A percentile compares a stretch with the other conserved stretches of the same genome.
Evolutionary conservation across 371 early-diverging fungal species (phyloP).

Genomic region (Apophysomyces trapeziformis): DNA sequence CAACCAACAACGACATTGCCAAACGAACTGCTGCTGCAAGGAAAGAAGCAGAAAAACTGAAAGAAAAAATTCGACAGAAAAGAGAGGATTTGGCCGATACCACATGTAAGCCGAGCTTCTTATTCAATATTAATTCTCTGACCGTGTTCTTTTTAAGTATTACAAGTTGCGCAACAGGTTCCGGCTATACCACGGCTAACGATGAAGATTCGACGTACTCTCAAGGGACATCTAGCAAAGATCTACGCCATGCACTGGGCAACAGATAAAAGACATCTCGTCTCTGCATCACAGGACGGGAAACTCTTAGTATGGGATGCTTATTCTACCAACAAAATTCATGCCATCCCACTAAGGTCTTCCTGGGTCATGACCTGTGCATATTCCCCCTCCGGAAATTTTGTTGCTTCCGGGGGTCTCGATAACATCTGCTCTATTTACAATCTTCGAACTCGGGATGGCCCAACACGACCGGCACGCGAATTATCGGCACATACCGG

Average conservation of each 20-base stretch:
- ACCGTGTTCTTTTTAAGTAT: not conserved
- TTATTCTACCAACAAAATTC: slow-evolving; percentile 96
- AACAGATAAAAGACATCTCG: slow-evolving; percentile 90
- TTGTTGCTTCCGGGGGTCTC: slow-evolving; percentile 99
- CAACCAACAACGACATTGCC: slow-evolving; percentile 13
- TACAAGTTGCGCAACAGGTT: slow-evolving; percentile 42
- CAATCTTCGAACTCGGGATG: slow-evolving; percentile 90
- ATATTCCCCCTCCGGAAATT: slow-evolving; percentile 96
- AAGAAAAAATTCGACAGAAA: slow-evolving; percentile 87
- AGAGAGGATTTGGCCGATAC: slow-evolving; percentile 94
- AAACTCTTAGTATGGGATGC: slow-evolving; percentile 99
- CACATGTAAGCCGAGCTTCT: slow-evolving; percentile 68
- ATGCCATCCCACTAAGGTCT: slow-evolving; percentile 96
- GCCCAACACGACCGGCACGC: slow-evolving; percentile 88
- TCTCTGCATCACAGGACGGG: slow-evolving; percentile 98
- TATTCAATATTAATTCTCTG: not conserved
- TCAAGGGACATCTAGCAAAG: slow-evolving; percentile 98
- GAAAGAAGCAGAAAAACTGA: slow-evolving; percentile 85
- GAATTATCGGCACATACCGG: slow-evolving; percentile 96
- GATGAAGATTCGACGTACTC: slow-evolving; percentile 93
- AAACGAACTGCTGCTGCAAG: slow-evolving; percentile 65
- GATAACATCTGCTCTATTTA: slow-evolving; percentile 98
- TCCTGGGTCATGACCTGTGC: slow-evolving; percentile 99
- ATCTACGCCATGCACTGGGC: slow-evolving; percentile 99
- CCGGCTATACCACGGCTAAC: slow-evolving; percentile 86